Percentiles rank a stretch among this genome's conserved stretches.
Evolutionary conservation across 2,329 filamentous ascomycete genomes (phyloP).

Genomic region (Botrytis galanthina): DNA sequence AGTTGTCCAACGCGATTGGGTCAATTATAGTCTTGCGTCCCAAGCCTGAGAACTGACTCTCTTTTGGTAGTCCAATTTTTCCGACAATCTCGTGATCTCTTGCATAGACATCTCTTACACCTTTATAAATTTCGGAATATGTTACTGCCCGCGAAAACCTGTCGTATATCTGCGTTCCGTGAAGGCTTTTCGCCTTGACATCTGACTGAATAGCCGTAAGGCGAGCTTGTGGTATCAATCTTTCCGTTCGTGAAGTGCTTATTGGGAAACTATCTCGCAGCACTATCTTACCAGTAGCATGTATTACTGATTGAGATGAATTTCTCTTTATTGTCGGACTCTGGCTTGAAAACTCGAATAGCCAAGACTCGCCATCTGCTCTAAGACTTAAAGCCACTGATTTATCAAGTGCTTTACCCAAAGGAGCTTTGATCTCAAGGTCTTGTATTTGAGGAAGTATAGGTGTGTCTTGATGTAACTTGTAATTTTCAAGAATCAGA

Average conservation of each 20-base stretch:
- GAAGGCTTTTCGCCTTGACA: neutral
- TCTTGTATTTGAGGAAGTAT: neutral
- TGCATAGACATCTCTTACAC: neutral
- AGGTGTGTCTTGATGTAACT: neutral
- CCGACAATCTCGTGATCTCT: neutral
- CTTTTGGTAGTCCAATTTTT: neutral
- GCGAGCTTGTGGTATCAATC: neutral
- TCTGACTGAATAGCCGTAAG: neutral
- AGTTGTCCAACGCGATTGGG: slow-evolving; percentile 35
- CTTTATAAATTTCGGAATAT: slow-evolving; percentile 9
- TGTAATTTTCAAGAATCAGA: neutral
- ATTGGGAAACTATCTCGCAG: neutral
- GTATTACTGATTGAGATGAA: neutral
- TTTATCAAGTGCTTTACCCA: neutral
- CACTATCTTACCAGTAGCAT: neutral
- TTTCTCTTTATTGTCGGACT: neutral
- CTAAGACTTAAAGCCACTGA: neutral
- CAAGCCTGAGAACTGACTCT: neutral
- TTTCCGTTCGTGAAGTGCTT: neutral
- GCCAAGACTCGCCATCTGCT: neutral
- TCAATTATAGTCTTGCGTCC: neutral
- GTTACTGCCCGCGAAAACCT: neutral
- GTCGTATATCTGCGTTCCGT: neutral
- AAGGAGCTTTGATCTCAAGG: neutral
- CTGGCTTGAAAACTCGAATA: neutral